A percentile compares a stretch with the other conserved stretches of the same genome.
Conservation (phyloP, 2,329 filamentous ascomycete species). For the Fusarium miscanthi region DNA sequence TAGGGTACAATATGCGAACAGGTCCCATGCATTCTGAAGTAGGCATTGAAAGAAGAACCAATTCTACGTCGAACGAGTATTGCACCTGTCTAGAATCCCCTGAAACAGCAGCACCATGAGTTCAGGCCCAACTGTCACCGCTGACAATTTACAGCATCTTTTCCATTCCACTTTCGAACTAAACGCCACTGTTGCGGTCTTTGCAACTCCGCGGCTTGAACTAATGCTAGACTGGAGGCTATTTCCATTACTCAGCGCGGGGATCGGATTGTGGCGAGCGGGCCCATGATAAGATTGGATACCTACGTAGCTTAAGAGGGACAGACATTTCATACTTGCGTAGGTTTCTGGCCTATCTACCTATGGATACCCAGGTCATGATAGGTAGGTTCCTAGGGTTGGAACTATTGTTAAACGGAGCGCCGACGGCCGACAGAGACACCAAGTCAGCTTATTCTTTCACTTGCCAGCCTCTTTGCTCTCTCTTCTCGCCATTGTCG, state of each 20-base stretch:
- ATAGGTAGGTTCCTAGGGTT: constrained; percentile 13
- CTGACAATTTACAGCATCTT: background rate
- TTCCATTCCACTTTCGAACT: constrained; percentile 10
- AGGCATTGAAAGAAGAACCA: background rate
- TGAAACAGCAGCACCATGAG: background rate
- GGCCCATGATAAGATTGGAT: constrained; percentile 32
- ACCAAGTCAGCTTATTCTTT: background rate
- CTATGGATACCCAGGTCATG: constrained; percentile 1
- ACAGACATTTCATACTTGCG: constrained; percentile 26
- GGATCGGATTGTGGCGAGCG: constrained; percentile 29
- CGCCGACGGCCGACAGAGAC: background rate
- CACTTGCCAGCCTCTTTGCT: background rate
- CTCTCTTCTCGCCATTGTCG: background rate
- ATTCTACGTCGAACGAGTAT: background rate
- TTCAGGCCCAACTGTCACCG: background rate
- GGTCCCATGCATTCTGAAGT: background rate
- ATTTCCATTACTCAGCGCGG: constrained; percentile 35
- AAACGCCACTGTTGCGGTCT: constrained; percentile 6
- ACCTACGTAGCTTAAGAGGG: background rate
- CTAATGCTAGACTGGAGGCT: background rate
- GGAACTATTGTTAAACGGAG: constrained; percentile 4
- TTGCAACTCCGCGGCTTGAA: constrained; percentile 23
- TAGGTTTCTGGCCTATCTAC: background rate
- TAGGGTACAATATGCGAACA: background rate
- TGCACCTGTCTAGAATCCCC: background rate